Base-by-base conservation (phyloP, 129 eudicot species). In the Flaveria sonorensis region DNA sequence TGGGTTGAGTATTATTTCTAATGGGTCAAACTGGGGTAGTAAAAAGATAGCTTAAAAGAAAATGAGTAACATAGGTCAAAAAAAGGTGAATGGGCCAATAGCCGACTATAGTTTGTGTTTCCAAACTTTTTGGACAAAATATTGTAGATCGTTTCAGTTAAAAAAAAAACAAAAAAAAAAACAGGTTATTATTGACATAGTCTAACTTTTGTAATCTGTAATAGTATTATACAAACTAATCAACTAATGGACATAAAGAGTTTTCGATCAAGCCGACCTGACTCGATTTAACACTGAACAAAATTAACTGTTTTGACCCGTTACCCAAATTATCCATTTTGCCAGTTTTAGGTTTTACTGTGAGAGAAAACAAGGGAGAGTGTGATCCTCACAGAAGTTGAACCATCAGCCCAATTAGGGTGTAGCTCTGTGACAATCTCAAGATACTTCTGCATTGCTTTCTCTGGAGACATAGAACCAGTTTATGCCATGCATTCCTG, bases 401-500 rank as follows among this genome's bases (percentile, higher is more conserved):
- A 79, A 77, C 93, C 97, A 77, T 62, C 83, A 61, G 70, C 77
- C 98, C 98, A 94, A 45, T 86, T 65, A 30, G 98, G 98, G 79
- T 75, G 87, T 45, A 94, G 74, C 63, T 86, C 83, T 11, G 92
- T 86, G 32, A 94, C 83, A 52, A 89, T 89, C n/a, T 83, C 93
- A 72, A 94, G 59, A 70, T 94, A 91, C 84, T 91, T 89, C 85
- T 84, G 80, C 98, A 94, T 94, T 48, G 98, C 98, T 81, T 94
- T 97, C 85, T 94, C 98, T 56, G 89, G 85, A 40, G 97, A 84
- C 97, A 94, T 91, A 28, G 93, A 81, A 18, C 96, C 85, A 94
- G 39, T 75, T 94, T 89, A 75, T 83, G 84, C 98, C 98, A 94
- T 67, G 98, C 96, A 83, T 91, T 89, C 97, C 98, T 91, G 59